A percentile compares a stretch with the other conserved stretches of the same genome.
Conservation (phyloP, 805 yeast genomes). For the Vanderwaltozyma polyspora region DNA sequence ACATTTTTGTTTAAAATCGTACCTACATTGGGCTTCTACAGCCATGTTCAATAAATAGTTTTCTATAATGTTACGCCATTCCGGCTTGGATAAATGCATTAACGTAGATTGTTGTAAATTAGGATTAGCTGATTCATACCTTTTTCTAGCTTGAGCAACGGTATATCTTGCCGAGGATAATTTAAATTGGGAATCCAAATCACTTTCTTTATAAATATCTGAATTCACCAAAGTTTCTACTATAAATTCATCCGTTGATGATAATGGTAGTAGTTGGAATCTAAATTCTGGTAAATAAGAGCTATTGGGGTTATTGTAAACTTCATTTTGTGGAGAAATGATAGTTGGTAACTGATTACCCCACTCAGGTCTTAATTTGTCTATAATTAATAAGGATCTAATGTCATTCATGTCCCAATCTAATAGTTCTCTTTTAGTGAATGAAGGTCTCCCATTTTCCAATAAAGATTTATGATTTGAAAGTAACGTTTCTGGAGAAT, state of each 20-base stretch:
- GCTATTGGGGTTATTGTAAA: slow-evolving; percentile 2
- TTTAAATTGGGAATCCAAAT: slow-evolving; percentile 42
- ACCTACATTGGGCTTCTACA: slow-evolving; percentile 60
- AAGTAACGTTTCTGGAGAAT: slow-evolving; percentile 42
- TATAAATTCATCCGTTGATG: slow-evolving; percentile 38
- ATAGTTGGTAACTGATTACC: slow-evolving; percentile 38
- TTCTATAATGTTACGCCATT: slow-evolving; percentile 68
- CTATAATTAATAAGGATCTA: slow-evolving; percentile 50
- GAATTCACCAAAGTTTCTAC: slow-evolving; percentile 40
- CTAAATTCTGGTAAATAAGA: slow-evolving; percentile 30
- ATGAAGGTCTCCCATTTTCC: slow-evolving; percentile 49
- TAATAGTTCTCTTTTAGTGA: slow-evolving; percentile 48
- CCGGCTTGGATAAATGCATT: slow-evolving; percentile 38
- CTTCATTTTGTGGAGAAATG: background rate
- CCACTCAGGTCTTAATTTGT: slow-evolving; percentile 45
- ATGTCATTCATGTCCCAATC: slow-evolving; percentile 68
- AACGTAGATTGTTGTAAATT: slow-evolving; percentile 13
- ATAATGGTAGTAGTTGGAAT: slow-evolving; percentile 41
- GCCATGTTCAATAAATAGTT: slow-evolving; percentile 54
- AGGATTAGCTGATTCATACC: slow-evolving; percentile 31
- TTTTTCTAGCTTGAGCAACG: slow-evolving; percentile 42
- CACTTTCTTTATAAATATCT: slow-evolving; percentile 57
- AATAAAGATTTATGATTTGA: slow-evolving; percentile 31
- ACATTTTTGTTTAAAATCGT: slow-evolving; percentile 47
- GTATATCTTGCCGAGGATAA: slow-evolving; percentile 52